Conservation (phyloP, 805 yeast species). For the Barnettozyma populi region DNA sequence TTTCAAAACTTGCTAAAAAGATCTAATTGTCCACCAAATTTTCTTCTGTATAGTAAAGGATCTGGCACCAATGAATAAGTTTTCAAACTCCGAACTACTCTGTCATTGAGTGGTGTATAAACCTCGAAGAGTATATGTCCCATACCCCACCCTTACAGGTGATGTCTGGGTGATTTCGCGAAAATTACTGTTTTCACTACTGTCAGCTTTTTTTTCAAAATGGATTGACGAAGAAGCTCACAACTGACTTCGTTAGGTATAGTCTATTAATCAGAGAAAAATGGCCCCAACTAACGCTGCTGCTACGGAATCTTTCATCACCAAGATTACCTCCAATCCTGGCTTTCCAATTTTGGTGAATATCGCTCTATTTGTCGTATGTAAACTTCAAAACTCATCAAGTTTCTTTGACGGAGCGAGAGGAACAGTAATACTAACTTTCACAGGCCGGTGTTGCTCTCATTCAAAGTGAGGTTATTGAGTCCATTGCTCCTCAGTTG, state of each 20-base stretch:
- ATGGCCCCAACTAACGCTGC: slow-evolving; percentile 18
- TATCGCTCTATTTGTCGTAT: slow-evolving; percentile 51
- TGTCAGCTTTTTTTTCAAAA: background rate
- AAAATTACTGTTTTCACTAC: background rate
- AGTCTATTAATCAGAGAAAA: background rate
- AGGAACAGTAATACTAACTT: background rate
- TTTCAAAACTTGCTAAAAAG: too few relatives aligned
- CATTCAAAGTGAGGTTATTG: slow-evolving; percentile 76
- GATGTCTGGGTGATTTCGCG: background rate
- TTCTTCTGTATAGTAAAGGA: too few relatives aligned
- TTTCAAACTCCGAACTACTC: background rate
- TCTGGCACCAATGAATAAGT: too few relatives aligned
- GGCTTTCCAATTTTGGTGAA: slow-evolving; percentile 60
- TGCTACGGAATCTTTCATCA: slow-evolving; percentile 29
- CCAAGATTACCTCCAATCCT: slow-evolving; percentile 58
- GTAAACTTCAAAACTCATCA: slow-evolving; percentile 4
- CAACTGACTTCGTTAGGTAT: background rate
- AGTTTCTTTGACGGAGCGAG: background rate
- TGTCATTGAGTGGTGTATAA: too few relatives aligned
- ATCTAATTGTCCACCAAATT: too few relatives aligned
- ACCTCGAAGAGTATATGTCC: too few relatives aligned
- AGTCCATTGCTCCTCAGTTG: slow-evolving; percentile 71
- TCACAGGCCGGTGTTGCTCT: slow-evolving; percentile 61
- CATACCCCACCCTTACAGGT: too few relatives aligned
- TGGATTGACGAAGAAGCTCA: background rate